Conservation (phyloP, 257 asterid genomes). For the Coffea eugenioides region DNA sequence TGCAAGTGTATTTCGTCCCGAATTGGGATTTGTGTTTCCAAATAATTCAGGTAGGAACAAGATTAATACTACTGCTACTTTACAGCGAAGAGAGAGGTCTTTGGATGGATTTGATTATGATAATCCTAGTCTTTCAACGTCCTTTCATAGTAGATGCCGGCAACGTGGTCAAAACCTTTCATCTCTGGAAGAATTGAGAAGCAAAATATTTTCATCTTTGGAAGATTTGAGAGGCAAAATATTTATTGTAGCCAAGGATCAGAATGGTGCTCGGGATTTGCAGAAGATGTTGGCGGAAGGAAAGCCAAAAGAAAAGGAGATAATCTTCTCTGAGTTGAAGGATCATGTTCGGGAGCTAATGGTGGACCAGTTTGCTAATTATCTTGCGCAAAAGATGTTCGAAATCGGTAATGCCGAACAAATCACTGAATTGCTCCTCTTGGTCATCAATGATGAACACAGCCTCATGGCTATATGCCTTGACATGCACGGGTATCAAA, state of each 20-base stretch:
- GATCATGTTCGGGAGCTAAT: constrained; percentile 42
- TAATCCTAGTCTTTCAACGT: neutral
- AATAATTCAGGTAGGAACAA: neutral
- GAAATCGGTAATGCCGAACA: constrained; percentile 33
- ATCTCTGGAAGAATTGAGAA: constrained; percentile 35
- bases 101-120: neutral
- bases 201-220: constrained; percentile 24
- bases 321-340: constrained; percentile 47
- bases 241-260: constrained; percentile 36
- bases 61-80: neutral
- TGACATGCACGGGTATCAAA: constrained; percentile 44
- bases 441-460: constrained; percentile 14
- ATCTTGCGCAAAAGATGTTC: constrained; percentile 41
- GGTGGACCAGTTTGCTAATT: constrained; percentile 50
- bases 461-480: constrained; percentile 37
- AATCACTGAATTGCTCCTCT: constrained; percentile 30
- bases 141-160: neutral
- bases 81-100: neutral
- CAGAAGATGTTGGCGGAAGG: constrained; percentile 46
- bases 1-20: neutral
- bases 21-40: neutral
- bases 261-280: constrained; percentile 43
- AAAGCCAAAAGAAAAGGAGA: constrained; percentile 29
- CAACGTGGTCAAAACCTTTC: neutral
- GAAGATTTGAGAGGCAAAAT: constrained; percentile 40